Evolutionary conservation across 495 filamentous ascomycete genomes (phyloP).

Genomic region (Tuber aestivum): DNA sequence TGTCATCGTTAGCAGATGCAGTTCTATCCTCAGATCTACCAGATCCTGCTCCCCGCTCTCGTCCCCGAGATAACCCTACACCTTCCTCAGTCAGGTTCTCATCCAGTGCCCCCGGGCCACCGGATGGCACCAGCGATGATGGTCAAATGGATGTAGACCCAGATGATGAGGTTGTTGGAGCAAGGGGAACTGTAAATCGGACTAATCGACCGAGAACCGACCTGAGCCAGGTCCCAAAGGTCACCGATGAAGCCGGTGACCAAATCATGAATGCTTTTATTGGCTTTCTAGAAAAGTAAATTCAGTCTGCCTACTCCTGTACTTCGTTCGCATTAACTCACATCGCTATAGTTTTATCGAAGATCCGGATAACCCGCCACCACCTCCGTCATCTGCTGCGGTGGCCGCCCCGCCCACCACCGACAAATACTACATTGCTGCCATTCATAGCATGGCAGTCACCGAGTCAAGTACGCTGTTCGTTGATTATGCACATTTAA

Average conservation of each 20-base stretch:
- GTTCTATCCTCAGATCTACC: slow-evolving; percentile 40
- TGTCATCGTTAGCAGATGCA: slow-evolving; percentile 42
- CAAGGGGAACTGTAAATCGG: slow-evolving; percentile 28
- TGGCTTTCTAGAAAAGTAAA: slow-evolving; percentile 77
- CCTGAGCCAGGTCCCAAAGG: slow-evolving; percentile 60
- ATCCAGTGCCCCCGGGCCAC: slow-evolving; percentile 27
- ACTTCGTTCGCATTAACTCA: slow-evolving; percentile 12
- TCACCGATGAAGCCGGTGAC: slow-evolving; percentile 82
- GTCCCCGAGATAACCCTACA: slow-evolving; percentile 26
- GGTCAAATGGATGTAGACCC: slow-evolving; percentile 41
- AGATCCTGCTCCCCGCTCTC: slow-evolving; percentile 29
- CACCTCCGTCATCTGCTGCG: slow-evolving; percentile 55
- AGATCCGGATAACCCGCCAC: slow-evolving; percentile 64
- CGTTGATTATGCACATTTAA: slow-evolving; percentile 86
- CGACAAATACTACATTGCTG: slow-evolving; percentile 93
- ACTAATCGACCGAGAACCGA: slow-evolving; percentile 35
- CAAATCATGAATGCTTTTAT: slow-evolving; percentile 81
- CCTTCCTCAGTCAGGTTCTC: slow-evolving; percentile 28
- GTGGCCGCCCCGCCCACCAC: slow-evolving; percentile 46
- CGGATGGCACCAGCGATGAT: slow-evolving; percentile 33
- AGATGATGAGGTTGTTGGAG: slow-evolving; percentile 40
- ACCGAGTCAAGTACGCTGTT: slow-evolving; percentile 93
- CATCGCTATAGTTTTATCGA: slow-evolving; percentile 60
- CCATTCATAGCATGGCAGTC: slow-evolving; percentile 80
- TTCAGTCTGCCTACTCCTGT: not conserved